Evolutionary conservation across 805 yeast species (phyloP).

Genomic region (Candida lessepsii): DNA sequence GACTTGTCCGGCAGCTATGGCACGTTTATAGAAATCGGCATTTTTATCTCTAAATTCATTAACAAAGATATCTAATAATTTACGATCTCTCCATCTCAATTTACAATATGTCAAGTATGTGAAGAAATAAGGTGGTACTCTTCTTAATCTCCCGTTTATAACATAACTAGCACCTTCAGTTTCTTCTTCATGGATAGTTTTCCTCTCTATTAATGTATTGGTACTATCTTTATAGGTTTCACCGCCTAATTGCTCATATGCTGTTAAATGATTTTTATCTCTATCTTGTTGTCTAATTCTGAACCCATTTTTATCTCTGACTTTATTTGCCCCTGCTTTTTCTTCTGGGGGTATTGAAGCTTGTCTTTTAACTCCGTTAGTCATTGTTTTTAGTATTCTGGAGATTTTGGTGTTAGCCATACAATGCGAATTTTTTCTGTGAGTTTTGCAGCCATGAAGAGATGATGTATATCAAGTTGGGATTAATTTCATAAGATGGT

Average conservation of each 20-base stretch:
- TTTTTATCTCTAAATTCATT: slow-evolving; percentile 83
- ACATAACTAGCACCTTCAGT: slow-evolving; percentile 56
- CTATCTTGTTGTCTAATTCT: slow-evolving; percentile 43
- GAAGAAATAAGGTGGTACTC: slow-evolving; percentile 81
- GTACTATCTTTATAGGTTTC: slow-evolving; percentile 19
- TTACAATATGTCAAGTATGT: slow-evolving; percentile 92
- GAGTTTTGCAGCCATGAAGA: neutral
- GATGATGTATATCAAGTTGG: no score
- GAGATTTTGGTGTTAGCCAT: slow-evolving; percentile 1
- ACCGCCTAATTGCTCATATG: slow-evolving; percentile 42
- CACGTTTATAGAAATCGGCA: slow-evolving; percentile 57
- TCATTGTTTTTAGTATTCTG: slow-evolving; percentile 3
- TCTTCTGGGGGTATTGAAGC: slow-evolving; percentile 16
- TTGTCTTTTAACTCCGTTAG: slow-evolving; percentile 15
- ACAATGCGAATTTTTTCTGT: slow-evolving; percentile 1
- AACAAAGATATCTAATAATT: slow-evolving; percentile 73
- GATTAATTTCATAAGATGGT: no score
- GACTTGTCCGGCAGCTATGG: slow-evolving; percentile 62
- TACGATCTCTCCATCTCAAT: slow-evolving; percentile 85
- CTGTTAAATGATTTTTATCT: slow-evolving; percentile 43
- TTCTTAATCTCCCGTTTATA: slow-evolving; percentile 60
- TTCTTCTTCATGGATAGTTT: slow-evolving; percentile 52
- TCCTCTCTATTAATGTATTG: slow-evolving; percentile 21
- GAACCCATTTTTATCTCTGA: slow-evolving; percentile 49
- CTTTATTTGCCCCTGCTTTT: slow-evolving; percentile 8